Evolutionary conservation across 2,329 filamentous ascomycete genomes (phyloP), one percentile per base, ranked within the genome.

Genomic region (Sordariomycetes sp.): DNA sequence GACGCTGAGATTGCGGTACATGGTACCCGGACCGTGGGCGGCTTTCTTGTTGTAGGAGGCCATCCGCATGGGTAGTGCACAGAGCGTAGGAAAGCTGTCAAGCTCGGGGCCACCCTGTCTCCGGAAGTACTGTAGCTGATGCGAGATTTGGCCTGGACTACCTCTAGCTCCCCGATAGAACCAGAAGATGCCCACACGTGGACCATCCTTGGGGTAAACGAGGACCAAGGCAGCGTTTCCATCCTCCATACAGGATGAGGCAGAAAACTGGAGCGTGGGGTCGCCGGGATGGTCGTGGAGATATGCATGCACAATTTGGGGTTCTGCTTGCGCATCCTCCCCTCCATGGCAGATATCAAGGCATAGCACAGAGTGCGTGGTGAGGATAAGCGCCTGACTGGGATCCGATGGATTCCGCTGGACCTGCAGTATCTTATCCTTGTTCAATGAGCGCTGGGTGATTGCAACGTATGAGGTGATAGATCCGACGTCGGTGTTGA

Each of bases 1-100:
- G 2, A 75, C 64, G 3, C 67, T 67, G 25, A 69, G 61, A 3
- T 68, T 61, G 11, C 65, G 59, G 55, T 76, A 74, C 14, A 63
- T 58, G 20, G 62, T 62, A 16, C 71, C 71, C 1, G 59, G 1
- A 67, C 67, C 16, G 58, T 50, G 0, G 2, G 62, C 48, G 7
- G 58, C 50, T 10, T 59, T 50, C 7, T 54, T 54, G 4, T 60
- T 51, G 20, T 58, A 58, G 24, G 53, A 22, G 2, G 55, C 54
- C 1, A 73, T 61, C 16, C 60, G 61, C 16, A 65, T 64, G 1
- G 67, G 67, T 18, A 66, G 64, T 1, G 73, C 64, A 22, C 63
- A 63, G 2, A 73, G 61, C 11, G 62, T 63, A 46, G 68, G 65
- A 2, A 69, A 61, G 12, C 40, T 34, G 12, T 62, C 60, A 4